A percentile compares a stretch with the other conserved stretches of the same genome.
phyloP scores from a whole-genome alignment of 2,329 filamentous ascomycete species.

The Domatiomyces catenatus region DNA sequence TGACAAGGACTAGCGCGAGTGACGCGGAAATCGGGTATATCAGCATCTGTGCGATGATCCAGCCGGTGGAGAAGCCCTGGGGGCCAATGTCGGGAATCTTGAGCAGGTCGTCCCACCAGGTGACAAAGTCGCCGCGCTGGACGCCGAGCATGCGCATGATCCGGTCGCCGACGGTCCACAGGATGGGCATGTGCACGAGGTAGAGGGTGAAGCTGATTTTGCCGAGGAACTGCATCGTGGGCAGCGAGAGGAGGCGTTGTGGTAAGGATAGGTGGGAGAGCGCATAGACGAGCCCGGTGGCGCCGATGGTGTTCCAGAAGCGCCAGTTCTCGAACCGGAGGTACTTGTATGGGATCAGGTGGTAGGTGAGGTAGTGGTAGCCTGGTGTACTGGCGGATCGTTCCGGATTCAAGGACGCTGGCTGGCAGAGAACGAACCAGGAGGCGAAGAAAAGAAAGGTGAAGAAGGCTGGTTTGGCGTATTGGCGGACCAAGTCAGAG shows the following conservation, averaged over 20 bases:
- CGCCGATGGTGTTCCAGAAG: conserved; percentile 1
- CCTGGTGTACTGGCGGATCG: not conserved
- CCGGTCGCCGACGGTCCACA: not conserved
- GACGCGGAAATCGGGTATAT: not conserved
- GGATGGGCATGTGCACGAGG: conserved; percentile 8
- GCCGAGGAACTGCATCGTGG: conserved; percentile 13
- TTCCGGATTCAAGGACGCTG: not conserved
- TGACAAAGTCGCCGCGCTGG: not conserved
- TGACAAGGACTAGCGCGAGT: not conserved
- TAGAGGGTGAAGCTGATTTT: conserved; percentile 5
- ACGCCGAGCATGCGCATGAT: not conserved
- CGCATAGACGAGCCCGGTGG: not conserved
- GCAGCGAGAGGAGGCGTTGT: conserved; percentile 3
- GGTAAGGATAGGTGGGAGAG: not conserved
- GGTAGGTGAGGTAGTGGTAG: not conserved
- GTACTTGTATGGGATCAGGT: not conserved
- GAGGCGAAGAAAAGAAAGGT: not conserved
- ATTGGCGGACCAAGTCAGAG: not conserved
- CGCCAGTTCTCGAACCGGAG: not conserved
- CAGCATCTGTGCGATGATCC: not conserved
- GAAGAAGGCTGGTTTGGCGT: not conserved
- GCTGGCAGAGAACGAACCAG: not conserved
- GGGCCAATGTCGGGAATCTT: not conserved
- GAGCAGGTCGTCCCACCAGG: not conserved
- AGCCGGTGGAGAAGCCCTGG: not conserved